These are phyloP conservation scores for Yamadazyma endophytica DNA, from an alignment of 805 yeast genomes.

Conservation along the genomic window DNA sequence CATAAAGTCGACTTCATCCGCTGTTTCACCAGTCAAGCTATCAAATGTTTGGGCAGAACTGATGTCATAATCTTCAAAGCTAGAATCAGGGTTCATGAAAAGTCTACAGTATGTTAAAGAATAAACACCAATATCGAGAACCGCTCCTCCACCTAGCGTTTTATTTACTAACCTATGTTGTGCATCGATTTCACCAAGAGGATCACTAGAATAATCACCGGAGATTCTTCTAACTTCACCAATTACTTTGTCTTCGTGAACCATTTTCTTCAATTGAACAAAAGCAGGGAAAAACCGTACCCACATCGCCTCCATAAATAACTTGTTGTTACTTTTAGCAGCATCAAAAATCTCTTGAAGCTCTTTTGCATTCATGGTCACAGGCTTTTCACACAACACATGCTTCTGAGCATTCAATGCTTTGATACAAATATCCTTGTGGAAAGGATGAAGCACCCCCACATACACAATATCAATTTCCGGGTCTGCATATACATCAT, in stretches of 20 bases:
- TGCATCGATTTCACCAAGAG: no score
- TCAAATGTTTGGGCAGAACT: slow-evolving; percentile 18
- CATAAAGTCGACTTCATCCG: slow-evolving; percentile 37
- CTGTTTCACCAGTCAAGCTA: slow-evolving; percentile 26
- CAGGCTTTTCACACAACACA: slow-evolving; percentile 52
- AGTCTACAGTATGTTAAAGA: slow-evolving; percentile 41
- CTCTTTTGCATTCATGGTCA: slow-evolving; percentile 44
- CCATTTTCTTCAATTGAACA: slow-evolving; percentile 22
- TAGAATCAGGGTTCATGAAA: slow-evolving; percentile 27
- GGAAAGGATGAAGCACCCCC: slow-evolving; percentile 50
- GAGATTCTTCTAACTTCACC: slow-evolving; percentile 44
- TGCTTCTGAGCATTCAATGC: slow-evolving; percentile 44
- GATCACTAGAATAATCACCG: slow-evolving; percentile 44
- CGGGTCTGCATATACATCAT: slow-evolving; percentile 36
- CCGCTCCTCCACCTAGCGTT: slow-evolving; percentile 50
- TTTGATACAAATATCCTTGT: slow-evolving; percentile 37
- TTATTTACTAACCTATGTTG: slow-evolving; percentile 34
- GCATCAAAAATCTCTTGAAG: slow-evolving; percentile 33
- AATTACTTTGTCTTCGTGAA: slow-evolving; percentile 35
- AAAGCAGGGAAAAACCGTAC: slow-evolving; percentile 48
- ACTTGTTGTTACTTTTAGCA: slow-evolving; percentile 39
- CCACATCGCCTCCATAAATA: slow-evolving; percentile 59
- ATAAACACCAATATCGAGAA: slow-evolving; percentile 53
- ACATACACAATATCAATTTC: slow-evolving; percentile 47
- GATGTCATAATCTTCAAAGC: slow-evolving; percentile 18